Percentiles rank a stretch among this genome's conserved stretches.
Conservation (phyloP, 352 stramenopile species). For the Pythium myriotylum region DNA sequence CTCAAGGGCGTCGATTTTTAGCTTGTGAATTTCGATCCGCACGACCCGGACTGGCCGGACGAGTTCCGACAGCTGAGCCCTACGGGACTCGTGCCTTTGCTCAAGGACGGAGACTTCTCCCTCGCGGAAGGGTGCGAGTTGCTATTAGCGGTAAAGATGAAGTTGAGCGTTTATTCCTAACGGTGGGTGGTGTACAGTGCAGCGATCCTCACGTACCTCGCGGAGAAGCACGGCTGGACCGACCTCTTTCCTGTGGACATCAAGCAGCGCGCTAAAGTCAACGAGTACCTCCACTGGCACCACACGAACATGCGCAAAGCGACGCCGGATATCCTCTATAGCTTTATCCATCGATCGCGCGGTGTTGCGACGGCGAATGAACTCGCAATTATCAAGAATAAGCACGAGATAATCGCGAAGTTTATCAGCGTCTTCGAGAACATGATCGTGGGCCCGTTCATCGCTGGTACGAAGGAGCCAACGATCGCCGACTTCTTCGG, state of each 20-base stretch:
- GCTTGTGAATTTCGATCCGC: slow-evolving; percentile 33
- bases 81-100: slow-evolving; percentile 48
- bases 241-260: slow-evolving; percentile 53
- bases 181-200: slow-evolving; percentile 22
- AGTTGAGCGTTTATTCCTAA: not conserved
- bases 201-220: slow-evolving; percentile 56
- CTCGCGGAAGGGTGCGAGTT: slow-evolving; percentile 41
- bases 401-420: slow-evolving; percentile 27
- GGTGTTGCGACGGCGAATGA: slow-evolving; percentile 3
- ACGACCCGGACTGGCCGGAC: slow-evolving; percentile 14
- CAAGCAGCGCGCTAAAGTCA: slow-evolving; percentile 41
- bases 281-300: too few species aligned
- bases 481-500: slow-evolving; percentile 56
- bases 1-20: slow-evolving; percentile 45
- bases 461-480: slow-evolving; percentile 44
- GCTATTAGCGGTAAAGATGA: not conserved
- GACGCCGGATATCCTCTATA: slow-evolving; percentile 26
- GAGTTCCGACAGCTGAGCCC: slow-evolving; percentile 54
- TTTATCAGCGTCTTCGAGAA: slow-evolving; percentile 39
- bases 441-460: slow-evolving; percentile 46
- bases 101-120: slow-evolving; percentile 53
- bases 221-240: slow-evolving; percentile 53
- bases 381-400: slow-evolving; percentile 13
- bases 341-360: slow-evolving; percentile 29
- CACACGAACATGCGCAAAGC: slow-evolving; percentile 50